Percentiles rank a stretch among this genome's conserved stretches.
Conservation (phyloP, 352 stramenopile genomes). For the Discostella stelligera region DNA sequence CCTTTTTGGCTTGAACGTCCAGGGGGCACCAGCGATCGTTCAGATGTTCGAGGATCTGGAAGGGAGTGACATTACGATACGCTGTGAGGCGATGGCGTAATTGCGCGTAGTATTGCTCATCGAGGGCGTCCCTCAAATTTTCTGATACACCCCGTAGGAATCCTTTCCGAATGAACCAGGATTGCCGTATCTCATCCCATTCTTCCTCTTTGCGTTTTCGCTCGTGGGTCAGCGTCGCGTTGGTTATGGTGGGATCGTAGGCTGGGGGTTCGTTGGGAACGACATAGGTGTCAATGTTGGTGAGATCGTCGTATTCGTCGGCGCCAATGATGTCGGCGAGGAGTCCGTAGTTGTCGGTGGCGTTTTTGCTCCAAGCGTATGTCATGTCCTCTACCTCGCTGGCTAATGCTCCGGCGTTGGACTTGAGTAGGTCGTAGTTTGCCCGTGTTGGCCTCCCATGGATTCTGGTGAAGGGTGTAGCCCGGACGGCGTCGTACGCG, state of each 20-base stretch:
- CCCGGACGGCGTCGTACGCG: not conserved
- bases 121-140: not conserved
- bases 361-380: not conserved
- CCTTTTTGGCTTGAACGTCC: no score
- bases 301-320: constrained; percentile 3
- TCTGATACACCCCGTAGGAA: not conserved
- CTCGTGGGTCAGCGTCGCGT: no score
- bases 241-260: no score
- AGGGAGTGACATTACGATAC: not conserved
- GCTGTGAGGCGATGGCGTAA: not conserved
- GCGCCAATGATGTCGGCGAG: not conserved
- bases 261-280: not conserved
- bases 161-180: not conserved
- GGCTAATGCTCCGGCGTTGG: not conserved
- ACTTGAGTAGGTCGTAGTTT: not conserved
- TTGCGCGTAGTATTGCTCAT: constrained; percentile 9
- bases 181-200: not conserved
- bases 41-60: constrained; percentile 11
- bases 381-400: constrained; percentile 3
- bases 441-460: no score
- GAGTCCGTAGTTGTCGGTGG: not conserved
- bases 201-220: no score
- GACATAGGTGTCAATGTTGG: no score
- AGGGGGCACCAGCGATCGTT: no score
- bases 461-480: not conserved